Base-by-base conservation (phyloP, 306 rosid species). In the Medicago ruthenica region DNA sequence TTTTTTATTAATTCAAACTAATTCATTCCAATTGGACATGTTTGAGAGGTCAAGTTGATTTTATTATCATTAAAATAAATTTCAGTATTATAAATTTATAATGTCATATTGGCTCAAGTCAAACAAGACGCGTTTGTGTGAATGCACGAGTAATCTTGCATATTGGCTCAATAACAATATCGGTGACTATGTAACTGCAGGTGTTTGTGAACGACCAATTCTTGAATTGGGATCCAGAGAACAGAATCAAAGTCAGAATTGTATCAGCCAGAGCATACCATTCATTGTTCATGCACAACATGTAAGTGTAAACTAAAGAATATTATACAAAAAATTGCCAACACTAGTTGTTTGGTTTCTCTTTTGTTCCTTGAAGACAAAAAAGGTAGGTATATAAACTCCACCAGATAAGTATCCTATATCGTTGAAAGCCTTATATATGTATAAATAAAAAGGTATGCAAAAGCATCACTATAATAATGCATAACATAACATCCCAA, bases 261-360 rank as follows among this genome's bases (percentile, higher is more conserved):
- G 96, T 91, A 0, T 84, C 98, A 2, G 98, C 97, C 1, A 87
- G 98, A 85, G 98, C 98, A 78, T 93, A 93, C 86, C 98, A 93
- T 89, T 91, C 98, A 61, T 77, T 93, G 76, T 93, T 91, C 82
- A 93, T 93, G 98, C 93, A 93, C 85, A 91, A 93, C 97, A 93
- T 93, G 98, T 93, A 93, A 93, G 98, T 85, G 58, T 75, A 83
- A 75, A 67, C 11, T 64, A 64, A 36, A 34, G 41, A 73, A 7
- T 59, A 64, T 2, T 59, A 76, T 66, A 73, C 47, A 58, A 20
- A 58, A 20, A 63, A 78, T 63, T 65, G 20, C 39, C 79, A 80
- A 37, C 83, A 73, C 34, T 65, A 51, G 72, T 53, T n/a, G 54
- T 82, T 77, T 20, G 61, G 76, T 76, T 77, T 76, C 71, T 82